These are phyloP conservation scores for Tetracentron sinense DNA, from an alignment of 164 flowering plant species.

Conservation along the genomic window DNA sequence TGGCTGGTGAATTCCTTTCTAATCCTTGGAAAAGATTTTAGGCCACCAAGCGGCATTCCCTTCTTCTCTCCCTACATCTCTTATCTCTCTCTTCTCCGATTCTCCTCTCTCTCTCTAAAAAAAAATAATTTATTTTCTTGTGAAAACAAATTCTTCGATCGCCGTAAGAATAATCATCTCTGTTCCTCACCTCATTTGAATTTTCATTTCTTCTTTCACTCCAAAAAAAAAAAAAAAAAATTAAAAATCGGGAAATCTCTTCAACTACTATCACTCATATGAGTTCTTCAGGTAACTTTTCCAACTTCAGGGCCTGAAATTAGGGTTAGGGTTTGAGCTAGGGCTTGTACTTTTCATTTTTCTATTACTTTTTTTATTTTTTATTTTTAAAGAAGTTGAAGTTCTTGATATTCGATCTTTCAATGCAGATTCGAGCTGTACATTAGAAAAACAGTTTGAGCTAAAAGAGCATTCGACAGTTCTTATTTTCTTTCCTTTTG, in stretches of 20 bases:
- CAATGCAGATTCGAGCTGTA: neutral
- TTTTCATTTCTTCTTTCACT: neutral
- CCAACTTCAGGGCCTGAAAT: neutral
- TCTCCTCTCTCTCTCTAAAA: neutral
- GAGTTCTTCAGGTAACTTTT: neutral
- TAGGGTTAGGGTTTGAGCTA: neutral
- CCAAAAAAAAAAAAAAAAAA: no score
- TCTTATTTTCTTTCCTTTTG: neutral
- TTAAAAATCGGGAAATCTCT: no score
- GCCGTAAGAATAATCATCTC: neutral
- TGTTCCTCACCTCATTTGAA: neutral
- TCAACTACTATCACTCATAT: neutral
- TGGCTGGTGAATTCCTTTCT: no score
- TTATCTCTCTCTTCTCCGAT: neutral
- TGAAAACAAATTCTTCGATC: neutral
- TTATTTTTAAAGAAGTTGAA: no score
- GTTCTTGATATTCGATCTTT: neutral
- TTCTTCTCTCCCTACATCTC: no score
- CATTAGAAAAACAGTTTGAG: neutral
- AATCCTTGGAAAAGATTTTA: no score
- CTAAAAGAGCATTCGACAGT: neutral
- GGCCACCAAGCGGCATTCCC: no score
- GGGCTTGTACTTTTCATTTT: neutral
- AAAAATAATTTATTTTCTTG: neutral
- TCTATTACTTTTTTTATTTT: no score